These are phyloP conservation scores for Cucurbita ficifolia DNA, from an alignment of 306 rosid genomes.

Conservation along the genomic window DNA sequence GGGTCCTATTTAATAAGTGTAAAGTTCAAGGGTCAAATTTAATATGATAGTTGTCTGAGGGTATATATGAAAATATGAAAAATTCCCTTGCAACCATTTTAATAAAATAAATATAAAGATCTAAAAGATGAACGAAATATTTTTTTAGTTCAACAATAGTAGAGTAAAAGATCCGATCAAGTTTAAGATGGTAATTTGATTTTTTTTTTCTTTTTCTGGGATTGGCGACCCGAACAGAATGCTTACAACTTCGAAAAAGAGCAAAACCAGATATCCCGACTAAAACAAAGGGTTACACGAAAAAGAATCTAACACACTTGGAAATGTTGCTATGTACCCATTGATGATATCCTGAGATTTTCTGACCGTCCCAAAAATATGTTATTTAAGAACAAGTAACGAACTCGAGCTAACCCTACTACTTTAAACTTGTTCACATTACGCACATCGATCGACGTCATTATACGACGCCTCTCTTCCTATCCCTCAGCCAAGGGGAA, in stretches of 20 bases:
- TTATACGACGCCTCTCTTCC: not conserved
- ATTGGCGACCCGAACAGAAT: not conserved
- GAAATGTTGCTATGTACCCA: not conserved
- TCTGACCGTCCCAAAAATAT: not conserved
- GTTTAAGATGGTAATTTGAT: too few relatives aligned
- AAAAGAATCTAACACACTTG: not conserved
- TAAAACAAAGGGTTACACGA: not conserved
- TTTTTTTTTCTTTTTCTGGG: not conserved
- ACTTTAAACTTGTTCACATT: constrained; percentile 1
- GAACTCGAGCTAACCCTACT: not conserved
- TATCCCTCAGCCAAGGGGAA: constrained; percentile 11
- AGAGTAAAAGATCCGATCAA: too few relatives aligned
- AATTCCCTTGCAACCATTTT: not conserved
- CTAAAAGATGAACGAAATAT: too few relatives aligned
- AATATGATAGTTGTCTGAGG: not conserved
- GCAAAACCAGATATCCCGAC: not conserved
- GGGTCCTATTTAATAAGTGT: too few relatives aligned
- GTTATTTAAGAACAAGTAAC: not conserved
- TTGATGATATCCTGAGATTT: not conserved
- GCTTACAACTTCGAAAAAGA: not conserved
- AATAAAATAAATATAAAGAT: too few relatives aligned
- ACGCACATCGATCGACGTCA: constrained; percentile 12
- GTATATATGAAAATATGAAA: not conserved
- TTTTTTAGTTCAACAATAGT: too few relatives aligned
- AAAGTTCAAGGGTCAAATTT: not conserved